These are phyloP conservation scores for Ricinus communis DNA, from an alignment of 345 rosid genomes.

Conservation along the genomic window DNA sequence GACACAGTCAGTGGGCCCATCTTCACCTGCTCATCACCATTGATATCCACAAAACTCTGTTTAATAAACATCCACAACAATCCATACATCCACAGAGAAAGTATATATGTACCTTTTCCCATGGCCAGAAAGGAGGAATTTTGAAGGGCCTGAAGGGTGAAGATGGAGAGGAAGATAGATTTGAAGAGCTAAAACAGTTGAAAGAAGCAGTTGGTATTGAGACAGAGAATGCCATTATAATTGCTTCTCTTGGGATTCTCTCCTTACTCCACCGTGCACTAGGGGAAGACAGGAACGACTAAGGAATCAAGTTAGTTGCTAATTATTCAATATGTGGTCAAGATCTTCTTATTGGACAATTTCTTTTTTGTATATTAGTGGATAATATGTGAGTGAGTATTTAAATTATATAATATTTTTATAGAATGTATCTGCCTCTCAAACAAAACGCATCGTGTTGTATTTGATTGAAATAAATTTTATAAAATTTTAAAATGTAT, in stretches of 20 bases:
- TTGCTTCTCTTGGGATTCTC: neutral
- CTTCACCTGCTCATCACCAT: slow-evolving; percentile 49
- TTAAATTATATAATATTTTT: too few species aligned
- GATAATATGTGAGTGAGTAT: too few species aligned
- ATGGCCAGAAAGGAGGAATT: slow-evolving; percentile 82
- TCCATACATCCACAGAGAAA: neutral
- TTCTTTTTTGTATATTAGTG: too few species aligned
- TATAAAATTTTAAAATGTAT: too few species aligned
- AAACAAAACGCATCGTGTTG: too few species aligned
- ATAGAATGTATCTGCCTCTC: too few species aligned
- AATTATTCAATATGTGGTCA: neutral
- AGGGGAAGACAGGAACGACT: neutral
- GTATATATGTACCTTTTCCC: slow-evolving; percentile 57
- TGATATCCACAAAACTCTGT: neutral
- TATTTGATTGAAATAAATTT: too few species aligned
- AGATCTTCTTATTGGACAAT: neutral
- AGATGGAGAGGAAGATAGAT: slow-evolving; percentile 30
- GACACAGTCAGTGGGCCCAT: slow-evolving; percentile 85
- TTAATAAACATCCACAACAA: neutral
- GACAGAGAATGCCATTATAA: slow-evolving; percentile 46
- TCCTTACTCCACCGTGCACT: neutral
- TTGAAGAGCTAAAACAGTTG: slow-evolving; percentile 41
- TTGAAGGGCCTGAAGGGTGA: slow-evolving; percentile 53
- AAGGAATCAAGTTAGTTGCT: neutral
- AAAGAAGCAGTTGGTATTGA: slow-evolving; percentile 30